Evolutionary conservation across 2,329 filamentous ascomycete genomes (phyloP), one percentile per base, ranked within the genome.

Genomic region (Exophiala mesophila): DNA sequence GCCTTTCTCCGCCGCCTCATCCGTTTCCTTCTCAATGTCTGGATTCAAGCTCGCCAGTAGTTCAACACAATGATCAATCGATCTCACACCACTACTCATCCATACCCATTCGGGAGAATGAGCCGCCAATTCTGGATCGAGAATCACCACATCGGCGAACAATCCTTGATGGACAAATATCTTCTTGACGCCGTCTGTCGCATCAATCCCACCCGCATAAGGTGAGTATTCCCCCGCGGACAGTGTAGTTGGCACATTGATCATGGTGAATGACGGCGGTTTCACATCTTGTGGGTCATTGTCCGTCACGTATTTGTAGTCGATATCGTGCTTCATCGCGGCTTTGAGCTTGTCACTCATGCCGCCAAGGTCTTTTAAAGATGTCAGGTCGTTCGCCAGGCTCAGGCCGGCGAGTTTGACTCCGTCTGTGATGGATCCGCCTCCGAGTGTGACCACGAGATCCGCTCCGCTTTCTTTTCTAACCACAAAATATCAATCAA

Each of bases 201-300:
- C 44, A 16, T 70, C 57, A 1, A 69, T 71, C 4, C 60, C 67
- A 3, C 69, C 68, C 2, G 63, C 66, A 13, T 62, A 56, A 2
- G 57, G 44, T 1, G 59, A 63, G 48, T 66, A 71, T 47, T 70
- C 66, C 4, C 61, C 66, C 1, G 64, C 66, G 0, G 64, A 68
- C 6, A 70, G 55, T 1, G 61, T 63, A 4, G 67, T 69, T 3
- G 66, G 65, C 18, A 70, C 63, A 20, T 61, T 61, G 39, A 70
- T 64, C 41, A 38, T 44, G 2, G 34, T 24, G 41, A 38, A 44
- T 3, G 41, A 26, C 5, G 34, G 41, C 3, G 33, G 12, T 5
- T 44, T 16, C 16, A 44, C 41, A 28, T 44, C 41, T 13, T 16
- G 18, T 8, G 41, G 41, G 31, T 44, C 41, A 17, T 33, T 31